Base-by-base conservation (phyloP, 495 filamentous ascomycete species). In the Wilcoxina mikolae region DNA sequence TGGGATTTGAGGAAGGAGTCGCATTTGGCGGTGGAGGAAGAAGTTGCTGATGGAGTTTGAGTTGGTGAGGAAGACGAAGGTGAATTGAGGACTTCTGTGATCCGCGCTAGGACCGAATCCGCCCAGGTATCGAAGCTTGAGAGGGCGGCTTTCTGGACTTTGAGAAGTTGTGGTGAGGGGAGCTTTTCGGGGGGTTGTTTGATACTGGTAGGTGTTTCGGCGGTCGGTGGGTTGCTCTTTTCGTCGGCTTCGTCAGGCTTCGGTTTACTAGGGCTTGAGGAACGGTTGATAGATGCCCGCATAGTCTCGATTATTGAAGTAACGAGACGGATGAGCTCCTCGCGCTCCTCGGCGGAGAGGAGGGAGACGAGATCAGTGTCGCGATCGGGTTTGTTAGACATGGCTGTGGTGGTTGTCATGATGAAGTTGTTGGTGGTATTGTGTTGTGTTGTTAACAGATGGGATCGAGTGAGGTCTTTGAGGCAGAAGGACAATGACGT, bases 271-370 rank as follows among this genome's bases (percentile, higher is more conserved):
- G n/a, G n/a, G 31, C 15, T 35, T 17, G 43, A 18, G 43, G 15
- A 18, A 7, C 23, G n/a, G n/a, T 2, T 11, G 43, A 46, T 17
- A 23, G 72, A 70, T 53, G 64, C 70, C 35, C 71, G 68, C 68
- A 80, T 76, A 1, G 65, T 61, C 23, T 76, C 75, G 27, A 68
- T 72, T 51, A 73, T 69, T 25, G 61, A 65, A 51, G 53, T 55
- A 44, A 76, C 56, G 4, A 80, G 70, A 15, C 65, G 57, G 4
- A 60, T 35, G n/a, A 38, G 35, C 25, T 55, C 56, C 23, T 58
- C 55, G n/a, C 27, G 41, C 28, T 55, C 56, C 28, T 53, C 43
- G 17, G 35, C 20, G 3, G 66, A 57, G 12, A 69, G 59, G 15
- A 70, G 64, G 26, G 56, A 56, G 35, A 64, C 60, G 17, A 61